Base-by-base conservation (phyloP, 176 grass and related monocot species). In the maize (Zea mays) region DNA sequence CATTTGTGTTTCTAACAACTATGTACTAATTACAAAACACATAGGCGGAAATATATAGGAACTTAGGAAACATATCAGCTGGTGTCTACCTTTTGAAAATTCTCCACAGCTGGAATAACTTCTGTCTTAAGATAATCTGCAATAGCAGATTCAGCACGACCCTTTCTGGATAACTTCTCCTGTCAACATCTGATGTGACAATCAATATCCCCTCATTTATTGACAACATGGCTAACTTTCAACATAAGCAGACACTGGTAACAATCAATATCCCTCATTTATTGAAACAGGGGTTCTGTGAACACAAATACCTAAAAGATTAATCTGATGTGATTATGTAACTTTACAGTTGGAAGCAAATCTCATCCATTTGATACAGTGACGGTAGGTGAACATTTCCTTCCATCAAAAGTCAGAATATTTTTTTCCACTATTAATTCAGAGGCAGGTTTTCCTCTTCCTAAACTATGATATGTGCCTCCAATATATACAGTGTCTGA, bases 191-290 rank as follows among this genome's bases (percentile, higher is more conserved):
- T n/a, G n/a, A n/a, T n/a, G n/a, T n/a, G n/a, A n/a, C n/a, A n/a
- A n/a, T n/a, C n/a, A n/a, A n/a, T n/a, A n/a, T n/a, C n/a, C n/a
- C n/a, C n/a, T n/a, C n/a, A n/a, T n/a, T n/a, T n/a, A n/a, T n/a
- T n/a, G n/a, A 93, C 75, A 92, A 85, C 65, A 97, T 87, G 76
- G 79, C 88, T 54, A 86, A 80, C 44, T 90, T 83, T 83, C 93
- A 97, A 84, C 87, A 84, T 79, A 81, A 70, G 61, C 87, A 93
- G 39, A 92, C 87, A 69, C 60, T 20, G 90, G 93, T 97, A 81
- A 77, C 6, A 17, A 59, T 81, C 41, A 27, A 35, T 81, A 15
- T 58, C 47, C 47, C 77, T 35, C 37, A 51, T 79, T 72, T 0
- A 6, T 65, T 5, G 8, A 7, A 67, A 21, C 62, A n/a, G 15